Evolutionary conservation across 495 filamentous ascomycete genomes (phyloP).

Genomic region (Tuber umbilicatum): DNA sequence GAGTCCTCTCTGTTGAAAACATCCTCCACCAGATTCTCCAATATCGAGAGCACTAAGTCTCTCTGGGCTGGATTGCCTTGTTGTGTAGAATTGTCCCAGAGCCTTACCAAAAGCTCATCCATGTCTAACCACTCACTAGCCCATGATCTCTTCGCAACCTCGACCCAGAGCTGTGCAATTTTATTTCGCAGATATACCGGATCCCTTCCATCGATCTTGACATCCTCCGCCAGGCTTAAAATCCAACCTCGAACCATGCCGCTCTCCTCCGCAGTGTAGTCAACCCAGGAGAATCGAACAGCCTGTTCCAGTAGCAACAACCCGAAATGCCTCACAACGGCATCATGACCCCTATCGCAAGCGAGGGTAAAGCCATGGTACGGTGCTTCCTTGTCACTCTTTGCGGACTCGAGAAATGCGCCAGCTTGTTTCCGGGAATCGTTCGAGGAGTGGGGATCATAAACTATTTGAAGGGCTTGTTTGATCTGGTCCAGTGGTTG

Average conservation of each 20-base stretch:
- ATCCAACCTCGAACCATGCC: slow-evolving; percentile 63
- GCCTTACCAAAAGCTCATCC: slow-evolving; percentile 71
- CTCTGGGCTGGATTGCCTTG: slow-evolving; percentile 40
- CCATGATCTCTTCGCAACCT: slow-evolving; percentile 90
- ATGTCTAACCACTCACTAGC: slow-evolving; percentile 85
- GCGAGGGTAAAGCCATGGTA: slow-evolving; percentile 81
- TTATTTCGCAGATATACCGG: slow-evolving; percentile 85
- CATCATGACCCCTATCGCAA: slow-evolving; percentile 60
- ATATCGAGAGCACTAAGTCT: slow-evolving; percentile 61
- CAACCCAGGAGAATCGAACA: slow-evolving; percentile 72
- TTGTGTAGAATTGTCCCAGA: slow-evolving; percentile 57
- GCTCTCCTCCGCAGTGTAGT: slow-evolving; percentile 59
- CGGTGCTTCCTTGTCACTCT: slow-evolving; percentile 67
- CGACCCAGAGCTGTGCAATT: slow-evolving; percentile 90
- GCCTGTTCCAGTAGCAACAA: slow-evolving; percentile 83
- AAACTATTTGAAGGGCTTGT: slow-evolving; percentile 75
- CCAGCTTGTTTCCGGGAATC: slow-evolving; percentile 76
- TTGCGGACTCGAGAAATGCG: slow-evolving; percentile 73
- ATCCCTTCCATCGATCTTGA: slow-evolving; percentile 57
- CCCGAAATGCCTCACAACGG: slow-evolving; percentile 86
- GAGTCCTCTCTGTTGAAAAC: slow-evolving; percentile 86
- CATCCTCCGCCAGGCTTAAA: slow-evolving; percentile 65
- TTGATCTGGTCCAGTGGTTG: slow-evolving; percentile 56
- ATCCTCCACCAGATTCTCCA: slow-evolving; percentile 93
- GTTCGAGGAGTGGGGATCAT: slow-evolving; percentile 75